Evolutionary conservation across 345 rosid genomes (phyloP).

Genomic region (Populus tremula): DNA sequence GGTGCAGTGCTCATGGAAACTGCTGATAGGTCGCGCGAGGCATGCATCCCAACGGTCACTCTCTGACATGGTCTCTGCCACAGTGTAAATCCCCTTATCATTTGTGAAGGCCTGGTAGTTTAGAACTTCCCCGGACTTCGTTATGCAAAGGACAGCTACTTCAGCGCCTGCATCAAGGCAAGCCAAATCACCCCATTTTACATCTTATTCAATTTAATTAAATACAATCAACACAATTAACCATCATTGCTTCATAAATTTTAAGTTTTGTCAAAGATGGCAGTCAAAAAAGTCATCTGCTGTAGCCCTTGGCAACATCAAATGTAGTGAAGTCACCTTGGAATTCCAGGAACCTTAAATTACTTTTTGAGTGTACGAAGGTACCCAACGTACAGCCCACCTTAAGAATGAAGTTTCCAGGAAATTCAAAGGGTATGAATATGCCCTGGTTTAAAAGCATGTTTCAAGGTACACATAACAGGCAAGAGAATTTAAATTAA

Average conservation of each 20-base stretch:
- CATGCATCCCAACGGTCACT: constrained; percentile 97
- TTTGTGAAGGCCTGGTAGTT: constrained; percentile 94
- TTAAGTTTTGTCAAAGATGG: background rate
- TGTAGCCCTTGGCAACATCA: background rate
- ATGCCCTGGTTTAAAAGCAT: background rate
- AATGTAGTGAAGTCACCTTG: background rate
- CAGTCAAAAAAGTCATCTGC: background rate
- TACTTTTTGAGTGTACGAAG: background rate
- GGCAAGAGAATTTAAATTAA: no score
- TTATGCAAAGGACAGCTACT: constrained; percentile 95
- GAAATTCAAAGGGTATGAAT: background rate
- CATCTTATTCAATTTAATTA: background rate
- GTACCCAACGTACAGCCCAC: background rate
- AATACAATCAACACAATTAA: background rate
- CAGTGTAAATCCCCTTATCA: constrained; percentile 71
- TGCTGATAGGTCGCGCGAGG: constrained; percentile 79
- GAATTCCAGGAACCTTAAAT: background rate
- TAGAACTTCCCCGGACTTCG: constrained; percentile 84
- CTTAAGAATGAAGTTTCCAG: background rate
- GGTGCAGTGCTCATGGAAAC: constrained; percentile 78
- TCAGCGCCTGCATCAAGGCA: constrained; percentile 67
- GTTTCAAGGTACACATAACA: background rate
- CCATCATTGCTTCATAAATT: background rate
- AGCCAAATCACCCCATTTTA: background rate
- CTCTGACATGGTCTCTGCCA: constrained; percentile 96